These are phyloP conservation scores for Chlamydomonas reinhardtii DNA, from an alignment of 163 green algal species.

Conservation along the genomic window DNA sequence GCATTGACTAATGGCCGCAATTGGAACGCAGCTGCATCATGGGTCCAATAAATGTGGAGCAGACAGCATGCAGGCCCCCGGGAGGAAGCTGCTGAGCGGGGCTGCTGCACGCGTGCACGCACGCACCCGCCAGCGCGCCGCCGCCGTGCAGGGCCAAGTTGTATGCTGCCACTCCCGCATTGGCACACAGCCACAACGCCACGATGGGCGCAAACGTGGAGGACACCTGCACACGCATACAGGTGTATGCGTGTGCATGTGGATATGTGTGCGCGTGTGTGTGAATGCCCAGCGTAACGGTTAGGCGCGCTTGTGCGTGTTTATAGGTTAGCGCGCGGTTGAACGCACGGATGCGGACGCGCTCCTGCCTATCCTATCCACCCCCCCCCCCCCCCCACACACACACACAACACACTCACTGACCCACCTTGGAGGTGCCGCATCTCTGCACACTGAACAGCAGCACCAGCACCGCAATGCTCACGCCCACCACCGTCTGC, in stretches of 20 bases:
- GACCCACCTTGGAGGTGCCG: conserved; percentile 64
- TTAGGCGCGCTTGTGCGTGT: too few species aligned
- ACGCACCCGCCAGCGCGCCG: conserved; percentile 44
- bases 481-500: conserved; percentile 62
- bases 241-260: background rate
- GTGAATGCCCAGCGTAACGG: too few species aligned
- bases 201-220: conserved; percentile 61
- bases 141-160: conserved; percentile 67
- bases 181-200: conserved; percentile 69
- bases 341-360: too few species aligned
- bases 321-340: too few species aligned
- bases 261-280: too few species aligned
- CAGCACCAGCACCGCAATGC: conserved; percentile 67
- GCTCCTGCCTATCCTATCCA: too few species aligned
- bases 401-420: background rate
- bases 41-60: too few species aligned
- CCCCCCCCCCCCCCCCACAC: background rate
- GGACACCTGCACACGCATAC: conserved; percentile 17
- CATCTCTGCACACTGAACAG: conserved; percentile 73
- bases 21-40: background rate
- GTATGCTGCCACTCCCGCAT: conserved; percentile 67
- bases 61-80: too few species aligned
- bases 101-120: background rate
- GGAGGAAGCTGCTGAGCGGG: too few species aligned
- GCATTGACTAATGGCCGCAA: too few species aligned